Base-by-base conservation (phyloP, 2,329 filamentous ascomycete species). In the Phialocephala subalpina region DNA sequence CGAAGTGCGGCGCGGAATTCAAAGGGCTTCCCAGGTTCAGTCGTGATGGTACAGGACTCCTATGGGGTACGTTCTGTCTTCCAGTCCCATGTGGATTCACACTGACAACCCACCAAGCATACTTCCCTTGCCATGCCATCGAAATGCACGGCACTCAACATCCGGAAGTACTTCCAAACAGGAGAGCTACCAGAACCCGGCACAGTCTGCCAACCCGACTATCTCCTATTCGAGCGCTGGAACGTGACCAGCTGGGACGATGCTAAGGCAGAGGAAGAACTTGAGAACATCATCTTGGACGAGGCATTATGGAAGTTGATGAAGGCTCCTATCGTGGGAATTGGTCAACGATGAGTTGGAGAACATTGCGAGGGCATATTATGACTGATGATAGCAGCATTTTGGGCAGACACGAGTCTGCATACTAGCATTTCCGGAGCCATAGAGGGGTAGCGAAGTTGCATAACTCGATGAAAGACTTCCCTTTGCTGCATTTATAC, bases 31-130 rank as follows among this genome's bases (percentile, higher is more conserved):
- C 77, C 78, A 0, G 79, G 78, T 16, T 84, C 83, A 0, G 78
- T 79, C 0, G 75, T 86, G 6, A 72, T 86, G 29, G 77, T 81
- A 14, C 83, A 85, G 69, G 82, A 85, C 53, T 81, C 81, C 0
- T 86, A 82, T 47, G 84, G 84, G 4, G 83, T 84, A 77, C 75
- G 81, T 45, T 12, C 33, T 22, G 14, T 3, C 12, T 6, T 59
- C 8, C 25, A 9, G 11, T 40, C 9, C 1, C 18, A 20, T 29
- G 6, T 18, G 3, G 1, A n/a, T 16, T 47, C 20, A 35, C 36
- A 47, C 52, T 62, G 16, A 62, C 25, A n/a, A 11, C 1, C 40
- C 35, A 18, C 9, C 14, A 20, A 85, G 82, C 87, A 89, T 67
- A 86, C 84, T 36, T 77, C 79, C 0, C 65, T 80, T 6, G 74